These are phyloP conservation scores for Candida insectalens DNA, from an alignment of 805 yeast genomes.

Conservation along the genomic window DNA sequence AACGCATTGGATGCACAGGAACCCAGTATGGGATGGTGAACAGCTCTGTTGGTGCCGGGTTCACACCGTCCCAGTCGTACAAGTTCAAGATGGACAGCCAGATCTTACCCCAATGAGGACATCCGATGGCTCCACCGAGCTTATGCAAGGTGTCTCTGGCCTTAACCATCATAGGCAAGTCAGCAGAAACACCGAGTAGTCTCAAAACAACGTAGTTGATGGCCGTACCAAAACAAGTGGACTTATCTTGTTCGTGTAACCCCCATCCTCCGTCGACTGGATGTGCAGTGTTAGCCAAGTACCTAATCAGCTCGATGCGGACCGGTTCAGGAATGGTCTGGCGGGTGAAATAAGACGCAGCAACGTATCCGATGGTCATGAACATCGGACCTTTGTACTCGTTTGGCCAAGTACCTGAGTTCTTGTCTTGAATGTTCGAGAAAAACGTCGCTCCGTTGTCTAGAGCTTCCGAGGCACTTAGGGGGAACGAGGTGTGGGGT, in stretches of 20 bases:
- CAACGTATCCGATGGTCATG: conserved; percentile 84
- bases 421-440: conserved; percentile 56
- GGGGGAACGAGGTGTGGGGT: too few species aligned
- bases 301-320: conserved; percentile 66
- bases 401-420: conserved; percentile 80
- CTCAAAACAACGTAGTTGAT: conserved; percentile 79
- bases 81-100: conserved; percentile 77
- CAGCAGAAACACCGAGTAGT: conserved; percentile 61
- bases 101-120: conserved; percentile 97
- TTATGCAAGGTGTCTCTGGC: conserved; percentile 63
- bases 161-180: conserved; percentile 67
- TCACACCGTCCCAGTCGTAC: conserved; percentile 93
- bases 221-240: conserved; percentile 91
- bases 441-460: conserved; percentile 68
- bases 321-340: conserved; percentile 59
- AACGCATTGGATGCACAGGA: conserved; percentile 88
- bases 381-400: conserved; percentile 98
- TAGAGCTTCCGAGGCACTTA: conserved; percentile 43
- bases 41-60: conserved; percentile 95
- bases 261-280: conserved; percentile 99
- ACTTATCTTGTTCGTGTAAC: conserved; percentile 80
- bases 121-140: conserved; percentile 83
- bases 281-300: conserved; percentile 83
- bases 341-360: conserved; percentile 59
- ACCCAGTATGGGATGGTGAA: conserved; percentile 77